These are phyloP conservation scores for Polyporus tsugae DNA, from an alignment of 1,284 basidiomycete genomes.

Conservation along the genomic window DNA sequence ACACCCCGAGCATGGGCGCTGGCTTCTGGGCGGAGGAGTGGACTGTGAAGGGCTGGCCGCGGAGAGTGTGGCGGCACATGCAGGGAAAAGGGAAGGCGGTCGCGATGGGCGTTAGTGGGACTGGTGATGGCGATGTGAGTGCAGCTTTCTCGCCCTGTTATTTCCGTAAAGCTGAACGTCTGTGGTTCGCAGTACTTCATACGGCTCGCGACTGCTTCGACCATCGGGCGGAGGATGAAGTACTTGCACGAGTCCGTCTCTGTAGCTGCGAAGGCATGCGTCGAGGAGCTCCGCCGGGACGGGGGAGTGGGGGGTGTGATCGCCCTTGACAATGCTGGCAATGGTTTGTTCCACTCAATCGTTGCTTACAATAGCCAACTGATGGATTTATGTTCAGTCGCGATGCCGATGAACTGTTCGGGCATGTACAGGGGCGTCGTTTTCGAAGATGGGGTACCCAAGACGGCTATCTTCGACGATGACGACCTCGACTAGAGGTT, in stretches of 20 bases:
- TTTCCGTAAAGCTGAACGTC: neutral
- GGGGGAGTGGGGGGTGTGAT: conserved; percentile 80
- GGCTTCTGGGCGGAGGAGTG: conserved; percentile 89
- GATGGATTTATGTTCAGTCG: conserved; percentile 49
- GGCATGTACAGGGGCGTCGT: conserved; percentile 88
- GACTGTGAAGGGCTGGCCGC: conserved; percentile 51
- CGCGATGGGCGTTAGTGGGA: conserved; percentile 83
- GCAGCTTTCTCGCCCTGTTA: neutral
- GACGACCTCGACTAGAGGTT: conserved; percentile 54
- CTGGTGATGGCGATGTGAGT: conserved; percentile 82
- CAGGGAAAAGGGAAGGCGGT: conserved; percentile 44
- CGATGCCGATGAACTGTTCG: conserved; percentile 74
- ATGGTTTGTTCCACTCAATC: conserved; percentile 28
- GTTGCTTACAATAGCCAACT: neutral
- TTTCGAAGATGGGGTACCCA: conserved; percentile 66
- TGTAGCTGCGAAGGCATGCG: conserved; percentile 60
- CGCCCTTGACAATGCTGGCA: conserved; percentile 56
- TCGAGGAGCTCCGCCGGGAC: conserved; percentile 59
- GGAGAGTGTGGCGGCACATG: conserved; percentile 51
- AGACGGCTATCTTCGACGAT: conserved; percentile 80
- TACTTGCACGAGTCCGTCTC: conserved; percentile 64
- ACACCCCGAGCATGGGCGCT: conserved; percentile 79
- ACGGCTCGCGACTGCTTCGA: conserved; percentile 69
- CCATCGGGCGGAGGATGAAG: conserved; percentile 72
- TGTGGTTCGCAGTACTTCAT: conserved; percentile 71